Base-by-base conservation (phyloP, 139 green algal species). In the Nannochloris sp. region DNA sequence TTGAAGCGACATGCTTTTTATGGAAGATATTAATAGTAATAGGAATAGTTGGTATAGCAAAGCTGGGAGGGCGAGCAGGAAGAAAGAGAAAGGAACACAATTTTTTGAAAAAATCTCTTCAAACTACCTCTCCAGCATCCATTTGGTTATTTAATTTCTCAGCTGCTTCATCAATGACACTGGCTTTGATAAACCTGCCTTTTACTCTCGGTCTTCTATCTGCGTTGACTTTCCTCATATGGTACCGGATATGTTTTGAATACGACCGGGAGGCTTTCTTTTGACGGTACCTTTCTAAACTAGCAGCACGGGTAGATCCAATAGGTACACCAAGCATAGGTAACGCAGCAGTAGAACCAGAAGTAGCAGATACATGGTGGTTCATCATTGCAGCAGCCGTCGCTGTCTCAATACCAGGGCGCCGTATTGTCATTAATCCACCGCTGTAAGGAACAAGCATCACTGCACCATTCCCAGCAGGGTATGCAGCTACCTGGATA, bases 181-280 rank as follows among this genome's bases (percentile, higher is more conserved):
- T 35, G 0, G 56, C 69, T 62, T 83, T 83, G 27, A 83, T 42
- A 57, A 84, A 84, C 4, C 77, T 62, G 6, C 77, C 78, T 68
- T 83, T 84, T 30, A 77, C 46, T 25, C 78, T 59, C 6, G 67
- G 71, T 4, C 78, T 54, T 23, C 53, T 60, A 61, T 84, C 76
- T 2, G 78, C 78, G 38, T 84, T 84, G 27, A 69, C 48, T 58
- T 84, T 83, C 48, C 78, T 64, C 30, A 54, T 58, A 2, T 55
- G n/a, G 59, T 84, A 84, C 23, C 78, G 70, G n/a, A 84, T 75
- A 6, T 55, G 67, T 38, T 72, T 77, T 53, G 31, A 36, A 46
- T 51, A 66, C 12, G 19, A 34, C 10, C 71, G 62, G 3, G 65
- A 66, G 30, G 45, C 39, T 34, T 77, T 77, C 46, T 84, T 84